These are phyloP conservation scores for Alloteropsis semialata DNA, from an alignment of 176 grass and related monocot species.

Conservation along the genomic window DNA sequence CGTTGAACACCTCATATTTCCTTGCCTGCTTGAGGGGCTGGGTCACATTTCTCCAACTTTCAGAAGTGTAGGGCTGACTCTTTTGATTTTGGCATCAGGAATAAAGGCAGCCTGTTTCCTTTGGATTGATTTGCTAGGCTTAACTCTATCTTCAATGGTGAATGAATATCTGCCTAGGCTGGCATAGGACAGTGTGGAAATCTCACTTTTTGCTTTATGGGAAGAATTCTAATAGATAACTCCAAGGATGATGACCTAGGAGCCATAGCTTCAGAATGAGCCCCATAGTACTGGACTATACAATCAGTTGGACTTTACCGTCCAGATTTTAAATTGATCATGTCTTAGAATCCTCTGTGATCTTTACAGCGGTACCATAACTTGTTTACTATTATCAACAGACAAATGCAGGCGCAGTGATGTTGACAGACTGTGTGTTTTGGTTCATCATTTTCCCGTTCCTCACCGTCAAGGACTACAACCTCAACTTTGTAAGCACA, in stretches of 20 bases:
- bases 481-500: conserved; percentile 76
- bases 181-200: neutral
- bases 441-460: conserved; percentile 99
- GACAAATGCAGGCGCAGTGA: conserved; percentile 94
- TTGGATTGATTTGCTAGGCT: conserved; percentile 21
- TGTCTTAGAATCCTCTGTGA: neutral
- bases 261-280: neutral
- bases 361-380: neutral
- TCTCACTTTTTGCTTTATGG: conserved; percentile 16
- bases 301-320: neutral
- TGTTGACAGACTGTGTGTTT: conserved; percentile 95
- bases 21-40: conserved; percentile 20
- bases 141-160: conserved; percentile 21
- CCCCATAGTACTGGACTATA: neutral
- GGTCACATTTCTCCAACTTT: conserved; percentile 9
- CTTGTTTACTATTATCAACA: conserved; percentile 32
- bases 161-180: conserved; percentile 14
- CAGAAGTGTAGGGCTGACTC: conserved; percentile 23
- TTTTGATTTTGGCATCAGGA: conserved; percentile 21
- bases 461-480: conserved; percentile 83
- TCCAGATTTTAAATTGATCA: neutral
- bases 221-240: conserved; percentile 12
- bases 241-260: conserved; percentile 1
- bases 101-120: conserved; percentile 17
- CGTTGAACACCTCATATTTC: conserved; percentile 4